Evolutionary conservation across 2,329 filamentous ascomycete species (phyloP).

Genomic region (Aspergillus piperis): DNA sequence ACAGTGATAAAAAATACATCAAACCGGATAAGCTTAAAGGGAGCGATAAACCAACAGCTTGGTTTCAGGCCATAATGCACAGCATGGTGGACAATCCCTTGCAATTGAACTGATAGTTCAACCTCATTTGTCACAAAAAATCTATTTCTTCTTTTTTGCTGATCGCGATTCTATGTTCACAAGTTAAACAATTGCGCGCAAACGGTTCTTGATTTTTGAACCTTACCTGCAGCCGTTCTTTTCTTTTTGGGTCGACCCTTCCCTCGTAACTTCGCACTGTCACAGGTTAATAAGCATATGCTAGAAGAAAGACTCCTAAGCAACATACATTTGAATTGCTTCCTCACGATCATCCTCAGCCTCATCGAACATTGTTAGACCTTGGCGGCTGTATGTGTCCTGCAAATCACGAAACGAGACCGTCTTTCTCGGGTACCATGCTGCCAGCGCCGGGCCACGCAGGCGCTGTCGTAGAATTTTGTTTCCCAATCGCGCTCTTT

Average conservation of each 20-base stretch:
- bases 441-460: slow-evolving; percentile 75
- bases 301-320: neutral
- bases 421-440: slow-evolving; percentile 83
- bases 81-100: neutral
- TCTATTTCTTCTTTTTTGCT: slow-evolving; percentile 33
- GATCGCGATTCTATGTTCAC: slow-evolving; percentile 27
- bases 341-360: slow-evolving; percentile 75
- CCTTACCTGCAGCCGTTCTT: slow-evolving; percentile 55
- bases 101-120: neutral
- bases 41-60: neutral
- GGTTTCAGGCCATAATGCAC: neutral
- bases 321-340: slow-evolving; percentile 60
- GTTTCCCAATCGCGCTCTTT: slow-evolving; percentile 79
- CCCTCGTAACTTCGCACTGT: slow-evolving; percentile 72
- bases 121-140: no score
- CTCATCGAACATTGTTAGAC: slow-evolving; percentile 71
- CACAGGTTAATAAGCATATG: slow-evolving; percentile 7
- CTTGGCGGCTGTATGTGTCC: slow-evolving; percentile 64
- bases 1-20: no score
- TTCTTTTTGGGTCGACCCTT: slow-evolving; percentile 93
- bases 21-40: neutral
- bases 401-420: slow-evolving; percentile 73
- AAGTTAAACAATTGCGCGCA: neutral
- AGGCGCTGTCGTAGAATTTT: slow-evolving; percentile 88
- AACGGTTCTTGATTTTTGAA: neutral